These are phyloP conservation scores for Leccinum subspadiceum DNA, from an alignment of 1,284 basidiomycete genomes.

Conservation along the genomic window DNA sequence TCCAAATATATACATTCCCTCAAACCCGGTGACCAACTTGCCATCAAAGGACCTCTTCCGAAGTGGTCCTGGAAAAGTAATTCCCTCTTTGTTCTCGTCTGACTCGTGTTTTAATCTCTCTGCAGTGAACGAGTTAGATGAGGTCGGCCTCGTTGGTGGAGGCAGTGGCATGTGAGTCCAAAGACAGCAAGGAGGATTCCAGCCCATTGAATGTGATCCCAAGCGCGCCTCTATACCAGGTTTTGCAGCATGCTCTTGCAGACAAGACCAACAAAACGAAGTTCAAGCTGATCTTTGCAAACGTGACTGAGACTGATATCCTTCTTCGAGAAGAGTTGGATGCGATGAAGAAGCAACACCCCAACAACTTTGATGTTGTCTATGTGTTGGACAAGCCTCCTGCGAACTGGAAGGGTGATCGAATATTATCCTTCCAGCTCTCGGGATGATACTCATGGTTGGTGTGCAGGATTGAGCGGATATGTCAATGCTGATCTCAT, in stretches of 20 bases:
- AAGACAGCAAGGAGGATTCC: slow-evolving; percentile 1
- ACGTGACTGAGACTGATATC: slow-evolving; percentile 90
- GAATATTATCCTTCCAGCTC: neutral
- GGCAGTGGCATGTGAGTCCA: slow-evolving; percentile 76
- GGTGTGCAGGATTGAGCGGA: slow-evolving; percentile 54
- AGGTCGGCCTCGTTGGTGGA: slow-evolving; percentile 88
- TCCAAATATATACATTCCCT: slow-evolving; percentile 72
- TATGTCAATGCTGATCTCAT: slow-evolving; percentile 74
- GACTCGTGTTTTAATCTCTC: neutral
- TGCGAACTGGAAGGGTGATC: slow-evolving; percentile 66
- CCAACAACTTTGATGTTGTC: slow-evolving; percentile 75
- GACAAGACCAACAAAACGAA: slow-evolving; percentile 88
- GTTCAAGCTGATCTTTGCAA: slow-evolving; percentile 90
- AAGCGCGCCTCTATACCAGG: slow-evolving; percentile 75
- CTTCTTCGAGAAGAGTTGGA: slow-evolving; percentile 85
- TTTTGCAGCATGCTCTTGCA: slow-evolving; percentile 71
- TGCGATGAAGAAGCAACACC: slow-evolving; percentile 65
- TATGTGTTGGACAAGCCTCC: slow-evolving; percentile 85
- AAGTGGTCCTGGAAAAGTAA: slow-evolving; percentile 82
- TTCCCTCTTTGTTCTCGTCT: slow-evolving; percentile 4
- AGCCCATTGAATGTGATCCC: slow-evolving; percentile 13
- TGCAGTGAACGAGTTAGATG: slow-evolving; percentile 78
- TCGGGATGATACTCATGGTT: slow-evolving; percentile 13
- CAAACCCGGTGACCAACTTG: slow-evolving; percentile 79
- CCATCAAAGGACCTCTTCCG: slow-evolving; percentile 86